Base-by-base conservation (phyloP, 2,329 filamentous ascomycete species). In the Neobulgaria alba region DNA sequence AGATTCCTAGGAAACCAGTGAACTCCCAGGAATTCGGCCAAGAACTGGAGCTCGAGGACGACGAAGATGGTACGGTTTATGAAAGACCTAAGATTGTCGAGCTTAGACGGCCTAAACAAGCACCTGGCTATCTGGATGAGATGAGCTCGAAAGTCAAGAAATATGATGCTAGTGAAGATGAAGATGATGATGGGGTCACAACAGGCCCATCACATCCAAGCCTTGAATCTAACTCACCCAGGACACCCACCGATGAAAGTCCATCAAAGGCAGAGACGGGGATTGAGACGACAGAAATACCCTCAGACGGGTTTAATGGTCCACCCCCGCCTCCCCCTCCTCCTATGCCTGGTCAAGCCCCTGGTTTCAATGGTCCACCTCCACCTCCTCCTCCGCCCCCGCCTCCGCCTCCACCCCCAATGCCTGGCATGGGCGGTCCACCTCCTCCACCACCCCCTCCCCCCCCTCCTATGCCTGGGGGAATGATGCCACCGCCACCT, bases 21-120 rank as follows among this genome's bases (percentile, higher is more conserved):
- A 63, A 64, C 41, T 55, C 51, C 10, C 52, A 60, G 46, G 59
- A 52, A 29, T 54, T 55, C 14, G 42, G 54, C 33, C 48, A 38
- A 39, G 51, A 53, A 52, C 62, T 54, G 43, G 57, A 73, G 59
- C 63, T 67, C 20, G 71, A 71, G 14, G 64, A 66, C 16, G 69
- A 73, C 2, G 71, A 76, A 12, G 67, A 66, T 10, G 75, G 73
- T 23, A 72, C 67, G 21, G 68, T 69, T 15, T 72, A 76, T 35
- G 79, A 82, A 29, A 90, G 81, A 63, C 85, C 89, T 29, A 76
- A 81, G 41, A 66, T 95, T 36, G 76, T 95, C 42, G 75, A 92
- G 61, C 77, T 90, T 63, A 82, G 77, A 59, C 76, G 86, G 47
- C 86, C 87, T 9, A 60, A 57, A 9, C 68, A 67, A 67, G 78